Base-by-base conservation (phyloP, 2,329 filamentous ascomycete species). In the Metarhizium album region DNA sequence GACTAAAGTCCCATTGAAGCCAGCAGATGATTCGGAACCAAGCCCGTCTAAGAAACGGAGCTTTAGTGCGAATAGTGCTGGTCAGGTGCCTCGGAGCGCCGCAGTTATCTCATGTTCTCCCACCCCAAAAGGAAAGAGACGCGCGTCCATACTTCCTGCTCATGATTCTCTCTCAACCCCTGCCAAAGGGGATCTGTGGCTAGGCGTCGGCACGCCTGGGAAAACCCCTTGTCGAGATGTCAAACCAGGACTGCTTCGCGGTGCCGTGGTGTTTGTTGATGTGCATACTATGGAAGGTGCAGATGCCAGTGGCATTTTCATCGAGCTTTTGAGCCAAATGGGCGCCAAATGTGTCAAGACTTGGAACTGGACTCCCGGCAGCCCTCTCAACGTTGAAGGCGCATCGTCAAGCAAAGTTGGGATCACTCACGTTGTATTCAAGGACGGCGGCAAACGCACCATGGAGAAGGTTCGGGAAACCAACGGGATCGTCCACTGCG, bases 381-480 rank as follows among this genome's bases (percentile, higher is more conserved):
- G 65, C 45, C 53, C 64, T 20, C 57, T 62, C 3, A 58, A 59
- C 23, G 60, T 60, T 35, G 71, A 74, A 14, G 60, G 62, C 5
- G 11, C 14, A 4, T 64, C 66, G 14, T 63, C 66, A 42, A 64
- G 64, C 46, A 85, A 82, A 63, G 72, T 88, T 53, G 86, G 84
- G 4, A 87, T 95, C 59, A 95, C 89, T 0, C 90, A 95, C 62
- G 86, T 95, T 7, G 81, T 95, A 6, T 95, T 83, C 73, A 95
- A 95, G 65, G 90, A 95, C 61, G 90, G 90, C 45, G 83, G 83
- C 42, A 83, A 84, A 61, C 76, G 84, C 24, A 95, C 89, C 1
- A 68, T 95, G 57, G 84, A 94, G 62, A 94, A 90, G 67, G 84
- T 91, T 6, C 76, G 82, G 52, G 78, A 84, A 59, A 83, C 80